Conservation (phyloP, 768 basidiomycete species). For the Tephrocybe sp. region DNA sequence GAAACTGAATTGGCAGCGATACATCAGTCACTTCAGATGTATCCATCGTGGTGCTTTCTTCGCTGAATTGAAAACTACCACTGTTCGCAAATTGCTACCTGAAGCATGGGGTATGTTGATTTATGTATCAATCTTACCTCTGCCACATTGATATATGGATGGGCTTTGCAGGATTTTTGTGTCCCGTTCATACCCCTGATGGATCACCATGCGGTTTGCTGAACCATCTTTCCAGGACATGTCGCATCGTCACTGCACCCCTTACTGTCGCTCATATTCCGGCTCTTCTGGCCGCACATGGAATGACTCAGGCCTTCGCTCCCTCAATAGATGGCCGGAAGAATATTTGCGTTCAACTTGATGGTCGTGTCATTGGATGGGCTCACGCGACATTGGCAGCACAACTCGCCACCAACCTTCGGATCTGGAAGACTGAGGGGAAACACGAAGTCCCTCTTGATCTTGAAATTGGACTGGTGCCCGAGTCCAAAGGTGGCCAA, state of each 20-base stretch:
- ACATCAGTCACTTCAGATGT: constrained; percentile 97
- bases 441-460: constrained; percentile 83
- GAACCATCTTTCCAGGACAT: constrained; percentile 93
- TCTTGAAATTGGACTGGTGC: constrained; percentile 92
- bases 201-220: constrained; percentile 97
- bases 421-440: constrained; percentile 94
- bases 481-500: constrained; percentile 88
- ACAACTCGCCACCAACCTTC: constrained; percentile 80
- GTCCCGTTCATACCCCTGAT: constrained; percentile 98
- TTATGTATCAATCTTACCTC: not conserved
- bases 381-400: constrained; percentile 71
- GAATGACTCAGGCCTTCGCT: constrained; percentile 92
- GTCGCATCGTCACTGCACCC: constrained; percentile 82
- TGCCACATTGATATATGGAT: constrained; percentile 9
- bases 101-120: constrained; percentile 88
- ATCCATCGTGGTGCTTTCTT: constrained; percentile 99
- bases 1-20: constrained; percentile 98
- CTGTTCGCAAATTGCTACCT: constrained; percentile 93
- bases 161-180: constrained; percentile 87
- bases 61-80: constrained; percentile 96
- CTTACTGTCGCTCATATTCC: constrained; percentile 81
- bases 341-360: constrained; percentile 91
- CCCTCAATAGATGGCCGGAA: constrained; percentile 77
- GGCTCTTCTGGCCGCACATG: constrained; percentile 76
- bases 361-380: constrained; percentile 95